Conservation (phyloP, 257 asterid genomes). For the Rubia yunnanensis region DNA sequence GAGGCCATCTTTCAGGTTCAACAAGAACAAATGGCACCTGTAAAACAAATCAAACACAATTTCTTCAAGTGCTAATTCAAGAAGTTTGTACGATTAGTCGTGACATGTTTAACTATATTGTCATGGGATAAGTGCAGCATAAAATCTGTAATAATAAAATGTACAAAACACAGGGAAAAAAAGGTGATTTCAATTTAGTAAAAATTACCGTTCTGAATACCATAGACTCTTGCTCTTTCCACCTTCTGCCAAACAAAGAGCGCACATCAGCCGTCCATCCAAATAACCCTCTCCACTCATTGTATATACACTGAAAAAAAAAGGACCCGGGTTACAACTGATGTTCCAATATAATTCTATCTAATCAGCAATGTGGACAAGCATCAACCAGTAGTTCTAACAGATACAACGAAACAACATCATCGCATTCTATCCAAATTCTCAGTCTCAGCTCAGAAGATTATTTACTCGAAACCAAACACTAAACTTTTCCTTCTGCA, state of each 20-base stretch:
- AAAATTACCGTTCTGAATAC: conserved; percentile 49
- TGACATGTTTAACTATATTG: neutral
- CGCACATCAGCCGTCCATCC: conserved; percentile 73
- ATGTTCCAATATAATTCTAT: neutral
- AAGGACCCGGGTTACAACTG: neutral
- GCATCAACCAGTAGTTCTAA: neutral
- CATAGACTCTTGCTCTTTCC: conserved; percentile 52
- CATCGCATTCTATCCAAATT: neutral
- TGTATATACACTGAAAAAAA: conserved; percentile 59
- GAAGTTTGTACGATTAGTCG: neutral
- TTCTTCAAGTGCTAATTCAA: neutral
- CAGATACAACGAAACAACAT: neutral
- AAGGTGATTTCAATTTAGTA: neutral
- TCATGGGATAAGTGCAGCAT: neutral
- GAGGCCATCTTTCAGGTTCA: conserved; percentile 51
- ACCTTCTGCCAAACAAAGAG: conserved; percentile 40
- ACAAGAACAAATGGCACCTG: conserved; percentile 89
- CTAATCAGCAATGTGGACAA: neutral
- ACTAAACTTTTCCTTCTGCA: neutral
- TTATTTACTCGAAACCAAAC: neutral
- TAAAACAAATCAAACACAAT: neutral
- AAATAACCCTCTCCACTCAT: conserved; percentile 72
- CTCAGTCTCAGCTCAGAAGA: neutral
- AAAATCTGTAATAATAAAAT: neutral
- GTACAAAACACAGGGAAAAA: neutral